A percentile compares a stretch with the other conserved stretches of the same genome.
phyloP scores from a whole-genome alignment of 345 rosid species.

The Salix caprea region DNA sequence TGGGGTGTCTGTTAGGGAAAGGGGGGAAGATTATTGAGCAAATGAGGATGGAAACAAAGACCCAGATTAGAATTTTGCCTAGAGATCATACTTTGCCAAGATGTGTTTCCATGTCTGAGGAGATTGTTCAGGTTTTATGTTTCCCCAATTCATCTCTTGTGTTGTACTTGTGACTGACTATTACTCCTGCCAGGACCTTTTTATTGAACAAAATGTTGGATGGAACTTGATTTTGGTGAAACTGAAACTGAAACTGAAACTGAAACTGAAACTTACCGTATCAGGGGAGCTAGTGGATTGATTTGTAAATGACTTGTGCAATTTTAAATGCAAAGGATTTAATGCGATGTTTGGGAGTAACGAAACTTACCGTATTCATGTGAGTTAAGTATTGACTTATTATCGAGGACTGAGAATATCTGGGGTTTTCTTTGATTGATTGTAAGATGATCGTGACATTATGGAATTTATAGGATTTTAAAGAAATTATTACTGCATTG shows the following conservation, averaged over 20 bases:
- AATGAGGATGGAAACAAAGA: conserved; percentile 98
- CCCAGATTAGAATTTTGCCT: conserved; percentile 96
- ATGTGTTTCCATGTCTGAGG: conserved; percentile 77
- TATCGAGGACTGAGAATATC: neutral
- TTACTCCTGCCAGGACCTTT: conserved; percentile 8
- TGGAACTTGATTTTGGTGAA: neutral
- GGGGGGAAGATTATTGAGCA: conserved; percentile 98
- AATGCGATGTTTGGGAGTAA: conserved; percentile 8
- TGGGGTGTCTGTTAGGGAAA: conserved; percentile 94
- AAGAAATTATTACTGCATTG: neutral
- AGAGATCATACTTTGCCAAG: conserved; percentile 84
- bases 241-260: neutral
- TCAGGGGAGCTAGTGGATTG: conserved; percentile 1
- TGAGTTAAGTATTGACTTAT: neutral
- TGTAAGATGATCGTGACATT: neutral
- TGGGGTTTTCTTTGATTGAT: neutral
- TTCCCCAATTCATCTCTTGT: neutral
- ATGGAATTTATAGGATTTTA: neutral
- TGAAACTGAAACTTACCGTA: neutral
- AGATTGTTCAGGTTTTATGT: conserved; percentile 88
- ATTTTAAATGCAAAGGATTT: conserved; percentile 11
- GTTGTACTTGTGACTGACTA: conserved; percentile 1
- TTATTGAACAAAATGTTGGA: neutral
- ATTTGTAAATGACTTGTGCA: conserved; percentile 1
- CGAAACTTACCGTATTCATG: neutral